A percentile compares a stretch with the other conserved stretches of the same genome.
Conservation (phyloP, 148 eudicot species). For the Hydrangea macrophylla region DNA sequence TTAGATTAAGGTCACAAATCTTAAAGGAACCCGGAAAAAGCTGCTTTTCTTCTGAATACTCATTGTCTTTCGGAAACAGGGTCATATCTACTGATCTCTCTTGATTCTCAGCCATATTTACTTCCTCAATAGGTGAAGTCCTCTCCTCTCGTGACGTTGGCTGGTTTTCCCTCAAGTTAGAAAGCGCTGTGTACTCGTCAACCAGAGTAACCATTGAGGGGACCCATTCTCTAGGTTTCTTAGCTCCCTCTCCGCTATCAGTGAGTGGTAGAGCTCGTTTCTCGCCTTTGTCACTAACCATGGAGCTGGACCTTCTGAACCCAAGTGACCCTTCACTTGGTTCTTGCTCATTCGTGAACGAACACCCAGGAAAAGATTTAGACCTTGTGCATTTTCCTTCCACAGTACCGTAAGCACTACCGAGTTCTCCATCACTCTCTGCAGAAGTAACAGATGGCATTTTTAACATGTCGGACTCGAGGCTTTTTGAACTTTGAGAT, state of each 20-base stretch:
- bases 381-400: constrained; percentile 27
- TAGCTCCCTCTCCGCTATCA: constrained; percentile 37
- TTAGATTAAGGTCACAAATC: constrained; percentile 85
- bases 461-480: constrained; percentile 19
- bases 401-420: constrained; percentile 11
- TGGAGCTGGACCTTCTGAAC: constrained; percentile 35
- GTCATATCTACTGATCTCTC: constrained; percentile 35
- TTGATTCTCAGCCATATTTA: constrained; percentile 27
- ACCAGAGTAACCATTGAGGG: constrained; percentile 33
- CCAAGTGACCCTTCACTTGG: constrained; percentile 36
- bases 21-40: constrained; percentile 72
- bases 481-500: constrained; percentile 24
- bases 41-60: constrained; percentile 67
- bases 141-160: constrained; percentile 25
- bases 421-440: constrained; percentile 22
- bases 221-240: constrained; percentile 65
- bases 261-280: constrained; percentile 52
- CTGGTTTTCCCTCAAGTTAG: constrained; percentile 32
- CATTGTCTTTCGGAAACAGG: constrained; percentile 30
- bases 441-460: constrained; percentile 22
- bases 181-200: constrained; percentile 31
- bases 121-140: constrained; percentile 24
- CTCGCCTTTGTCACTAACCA: constrained; percentile 52
- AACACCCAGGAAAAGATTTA: constrained; percentile 32
- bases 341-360: constrained; percentile 40